Conservation (phyloP, 768 basidiomycete species). For the Lactarius sp. region DNA sequence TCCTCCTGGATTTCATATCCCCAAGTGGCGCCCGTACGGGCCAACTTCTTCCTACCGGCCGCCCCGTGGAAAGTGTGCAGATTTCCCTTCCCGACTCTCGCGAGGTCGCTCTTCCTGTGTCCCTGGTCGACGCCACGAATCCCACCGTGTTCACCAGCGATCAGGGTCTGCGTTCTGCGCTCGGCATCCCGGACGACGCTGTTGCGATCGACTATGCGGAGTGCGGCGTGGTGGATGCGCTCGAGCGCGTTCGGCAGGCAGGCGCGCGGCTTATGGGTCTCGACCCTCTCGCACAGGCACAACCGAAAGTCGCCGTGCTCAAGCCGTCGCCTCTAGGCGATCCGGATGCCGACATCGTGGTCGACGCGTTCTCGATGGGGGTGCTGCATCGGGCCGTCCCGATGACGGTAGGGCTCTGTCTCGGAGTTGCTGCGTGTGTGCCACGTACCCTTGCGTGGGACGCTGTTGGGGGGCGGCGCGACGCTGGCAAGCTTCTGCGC, state of each 20-base stretch:
- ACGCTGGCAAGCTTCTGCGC: constrained; percentile 34
- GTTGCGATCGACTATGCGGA: constrained; percentile 27
- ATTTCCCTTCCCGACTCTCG: constrained; percentile 28
- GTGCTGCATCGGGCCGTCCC: constrained; percentile 65
- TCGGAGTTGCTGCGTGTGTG: constrained; percentile 58
- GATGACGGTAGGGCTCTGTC: constrained; percentile 66
- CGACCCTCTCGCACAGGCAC: constrained; percentile 56
- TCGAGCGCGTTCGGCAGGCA: constrained; percentile 51
- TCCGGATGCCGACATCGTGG: constrained; percentile 43
- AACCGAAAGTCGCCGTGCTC: constrained; percentile 66
- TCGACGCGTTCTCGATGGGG: constrained; percentile 67
- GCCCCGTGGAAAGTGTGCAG: constrained; percentile 42
- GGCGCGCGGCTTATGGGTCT: constrained; percentile 60
- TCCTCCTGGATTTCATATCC: constrained; percentile 58
- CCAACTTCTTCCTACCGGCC: constrained; percentile 59
- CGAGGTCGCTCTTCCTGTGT: constrained; percentile 34
- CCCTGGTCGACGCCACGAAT: constrained; percentile 70
- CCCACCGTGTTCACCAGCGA: constrained; percentile 60
- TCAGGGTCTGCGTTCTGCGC: constrained; percentile 38
- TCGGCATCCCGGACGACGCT: constrained; percentile 31
- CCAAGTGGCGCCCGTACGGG: constrained; percentile 71
- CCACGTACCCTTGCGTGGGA: constrained; percentile 52
- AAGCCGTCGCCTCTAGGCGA: constrained; percentile 34
- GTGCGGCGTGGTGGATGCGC: constrained; percentile 27
- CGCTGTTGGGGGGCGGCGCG: constrained; percentile 34